A percentile compares a stretch with the other conserved stretches of the same genome.
phyloP scores from a whole-genome alignment of 352 stramenopile genomes.

The Phytophthora foliorum region DNA sequence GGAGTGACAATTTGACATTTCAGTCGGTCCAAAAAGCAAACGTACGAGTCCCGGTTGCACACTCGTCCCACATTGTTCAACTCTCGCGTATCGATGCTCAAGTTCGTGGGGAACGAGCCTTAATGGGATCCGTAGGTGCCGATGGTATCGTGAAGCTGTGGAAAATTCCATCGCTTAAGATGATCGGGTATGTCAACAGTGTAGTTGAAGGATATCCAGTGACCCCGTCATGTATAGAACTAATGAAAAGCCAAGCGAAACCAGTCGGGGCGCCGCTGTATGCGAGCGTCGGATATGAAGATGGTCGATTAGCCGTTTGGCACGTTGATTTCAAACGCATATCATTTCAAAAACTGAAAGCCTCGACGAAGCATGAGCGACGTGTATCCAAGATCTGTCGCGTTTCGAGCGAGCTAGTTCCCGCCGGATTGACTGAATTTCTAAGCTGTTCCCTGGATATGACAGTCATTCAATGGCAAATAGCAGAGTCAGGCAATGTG shows the following conservation, averaged over 20 bases:
- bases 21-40: conserved; percentile 40
- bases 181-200: conserved; percentile 54
- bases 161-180: conserved; percentile 45
- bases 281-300: conserved; percentile 61
- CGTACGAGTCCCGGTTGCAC: conserved; percentile 30
- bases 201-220: conserved; percentile 31
- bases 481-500: conserved; percentile 32
- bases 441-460: conserved; percentile 69
- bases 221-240: conserved; percentile 51
- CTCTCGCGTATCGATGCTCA: conserved; percentile 22
- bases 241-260: conserved; percentile 20
- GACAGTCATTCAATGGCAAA: conserved; percentile 69
- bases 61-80: conserved; percentile 65
- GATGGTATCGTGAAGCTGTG: conserved; percentile 76
- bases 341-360: conserved; percentile 37
- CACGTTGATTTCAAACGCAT: conserved; percentile 16
- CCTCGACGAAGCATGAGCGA: conserved; percentile 51
- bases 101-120: neutral
- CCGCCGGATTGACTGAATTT: conserved; percentile 30
- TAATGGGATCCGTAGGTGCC: conserved; percentile 55
- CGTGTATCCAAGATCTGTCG: conserved; percentile 48
- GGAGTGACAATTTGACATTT: neutral
- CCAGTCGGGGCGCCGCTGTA: neutral
- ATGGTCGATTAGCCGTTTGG: conserved; percentile 63
- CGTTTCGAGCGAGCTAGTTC: conserved; percentile 8